Evolutionary conservation across 352 stramenopile genomes (phyloP), one percentile per base, ranked within the genome.

Genomic region (Pythium pectinolyticum): DNA sequence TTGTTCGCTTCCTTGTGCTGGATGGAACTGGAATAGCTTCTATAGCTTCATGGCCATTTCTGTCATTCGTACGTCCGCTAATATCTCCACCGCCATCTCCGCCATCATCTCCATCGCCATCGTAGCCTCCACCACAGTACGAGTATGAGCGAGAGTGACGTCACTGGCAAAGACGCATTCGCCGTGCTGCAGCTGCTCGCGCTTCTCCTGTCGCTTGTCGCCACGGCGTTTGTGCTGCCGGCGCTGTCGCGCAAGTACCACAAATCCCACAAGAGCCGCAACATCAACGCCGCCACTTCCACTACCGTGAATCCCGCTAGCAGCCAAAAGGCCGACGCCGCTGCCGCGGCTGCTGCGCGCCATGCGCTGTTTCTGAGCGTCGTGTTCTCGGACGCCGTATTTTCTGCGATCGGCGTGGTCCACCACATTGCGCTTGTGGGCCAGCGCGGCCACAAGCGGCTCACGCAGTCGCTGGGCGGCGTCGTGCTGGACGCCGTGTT

Each of bases 341-440:
- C n/a, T 20, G 47, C 9, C 32, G 27, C 24, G 5, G 24, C n/a
- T 9, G 24, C n/a, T 34, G 46, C 53, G 24, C 52, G 52, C 52
- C 61, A 61, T 46, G 57, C 49, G 37, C 68, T 89, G 32, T 87
- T 79, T 57, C 81, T 80, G 58, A 80, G 72, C 24, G 70, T 84
- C 39, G 63, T 84, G 9, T 75, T 87, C 53, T 78, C 76, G 10
- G 80, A 89, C 69, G 80, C 73, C 71, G 59, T 86, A 22, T 83
- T 89, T 52, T 72, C 72, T 5, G 67, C 71, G 31, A 62, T 72
- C n/a, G 78, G 78, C 4, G 74, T 82, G 4, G 56, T 87, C 47
- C 80, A 75, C 56, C 72, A 86, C 40, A 77, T 80, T 5, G 75
- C 84, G 61, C 60, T 84, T 47, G 69, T 89, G 57, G 75, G 81